phyloP scores from a whole-genome alignment of 108 stramenopile species.

The Conticribra weissflogii region DNA sequence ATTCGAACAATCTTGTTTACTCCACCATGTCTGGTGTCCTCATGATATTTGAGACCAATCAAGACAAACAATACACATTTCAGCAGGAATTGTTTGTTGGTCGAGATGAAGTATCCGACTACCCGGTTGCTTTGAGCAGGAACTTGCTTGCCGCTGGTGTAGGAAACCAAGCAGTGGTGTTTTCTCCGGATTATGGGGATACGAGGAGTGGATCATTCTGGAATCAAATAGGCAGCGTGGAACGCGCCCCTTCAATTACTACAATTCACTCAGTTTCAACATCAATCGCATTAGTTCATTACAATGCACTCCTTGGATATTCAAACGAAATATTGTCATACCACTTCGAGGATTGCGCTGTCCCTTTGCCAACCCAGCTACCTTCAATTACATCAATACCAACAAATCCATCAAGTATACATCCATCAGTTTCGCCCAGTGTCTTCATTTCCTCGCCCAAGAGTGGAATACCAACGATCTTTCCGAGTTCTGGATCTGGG shows the following conservation, averaged over 20 bases:
- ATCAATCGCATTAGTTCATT: not conserved
- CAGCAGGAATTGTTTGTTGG: not conserved
- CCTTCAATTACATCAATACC: not conserved
- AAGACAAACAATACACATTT: not conserved
- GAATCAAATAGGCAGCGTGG: not conserved
- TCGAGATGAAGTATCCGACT: not conserved
- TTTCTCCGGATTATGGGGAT: not conserved
- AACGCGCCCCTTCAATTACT: not conserved
- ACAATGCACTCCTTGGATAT: not conserved
- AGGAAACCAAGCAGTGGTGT: not conserved
- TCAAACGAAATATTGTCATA: not conserved
- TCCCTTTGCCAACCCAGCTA: not conserved
- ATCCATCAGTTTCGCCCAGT: not conserved
- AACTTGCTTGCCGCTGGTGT: not conserved
- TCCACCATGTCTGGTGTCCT: not conserved
- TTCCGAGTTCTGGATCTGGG: too few species aligned
- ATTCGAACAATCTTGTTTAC: not conserved
- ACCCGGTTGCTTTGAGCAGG: not conserved
- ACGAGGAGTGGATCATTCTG: not conserved
- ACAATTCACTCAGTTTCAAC: not conserved
- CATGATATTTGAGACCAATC: not conserved
- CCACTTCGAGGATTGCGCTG: not conserved
- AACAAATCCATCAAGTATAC: not conserved
- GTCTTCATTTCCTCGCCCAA: too few species aligned
- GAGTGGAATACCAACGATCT: too few species aligned